Conservation (phyloP, 176 grass and related monocot species). For the Elaeis guineensis region DNA sequence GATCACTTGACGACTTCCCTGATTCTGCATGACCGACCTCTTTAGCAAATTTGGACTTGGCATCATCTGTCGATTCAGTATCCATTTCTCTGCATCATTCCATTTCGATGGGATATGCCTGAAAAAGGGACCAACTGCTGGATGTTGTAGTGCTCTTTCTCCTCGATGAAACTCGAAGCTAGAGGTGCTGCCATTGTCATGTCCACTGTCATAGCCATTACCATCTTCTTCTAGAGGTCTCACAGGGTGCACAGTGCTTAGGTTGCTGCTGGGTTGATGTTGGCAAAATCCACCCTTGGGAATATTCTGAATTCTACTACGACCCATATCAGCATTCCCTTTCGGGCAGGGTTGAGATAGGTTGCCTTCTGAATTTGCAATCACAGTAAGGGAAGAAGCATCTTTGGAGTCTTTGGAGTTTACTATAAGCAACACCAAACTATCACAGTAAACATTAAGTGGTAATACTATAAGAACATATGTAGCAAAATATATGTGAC, state of each 20-base stretch:
- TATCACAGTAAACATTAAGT: neutral
- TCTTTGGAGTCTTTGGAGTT: constrained; percentile 8
- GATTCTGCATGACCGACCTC: constrained; percentile 12
- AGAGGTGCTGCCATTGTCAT: constrained; percentile 20
- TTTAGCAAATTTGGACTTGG: constrained; percentile 70
- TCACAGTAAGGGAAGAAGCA: constrained; percentile 6
- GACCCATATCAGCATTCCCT: constrained; percentile 1
- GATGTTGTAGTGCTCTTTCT: constrained; percentile 26
- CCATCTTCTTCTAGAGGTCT: constrained; percentile 16
- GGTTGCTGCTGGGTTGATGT: neutral
- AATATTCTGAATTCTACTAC: neutral
- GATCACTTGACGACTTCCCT: constrained; percentile 9
- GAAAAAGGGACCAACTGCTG: constrained; percentile 34
- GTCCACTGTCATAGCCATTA: constrained; percentile 29
- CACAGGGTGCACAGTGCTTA: constrained; percentile 6
- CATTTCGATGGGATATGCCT: constrained; percentile 85
- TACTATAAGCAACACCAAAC: constrained; percentile 9
- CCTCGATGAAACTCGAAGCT: constrained; percentile 78
- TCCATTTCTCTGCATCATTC: constrained; percentile 99
- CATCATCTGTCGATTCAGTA: constrained; percentile 61
- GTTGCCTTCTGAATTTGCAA: constrained; percentile 17
- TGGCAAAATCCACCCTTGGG: neutral
- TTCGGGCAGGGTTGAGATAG: constrained; percentile 2
- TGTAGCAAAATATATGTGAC: neutral
- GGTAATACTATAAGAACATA: constrained; percentile 7